Percentiles rank a stretch among this genome's conserved stretches.
Evolutionary conservation across 1,284 basidiomycete species (phyloP).

Genomic region (Athelia sp.): DNA sequence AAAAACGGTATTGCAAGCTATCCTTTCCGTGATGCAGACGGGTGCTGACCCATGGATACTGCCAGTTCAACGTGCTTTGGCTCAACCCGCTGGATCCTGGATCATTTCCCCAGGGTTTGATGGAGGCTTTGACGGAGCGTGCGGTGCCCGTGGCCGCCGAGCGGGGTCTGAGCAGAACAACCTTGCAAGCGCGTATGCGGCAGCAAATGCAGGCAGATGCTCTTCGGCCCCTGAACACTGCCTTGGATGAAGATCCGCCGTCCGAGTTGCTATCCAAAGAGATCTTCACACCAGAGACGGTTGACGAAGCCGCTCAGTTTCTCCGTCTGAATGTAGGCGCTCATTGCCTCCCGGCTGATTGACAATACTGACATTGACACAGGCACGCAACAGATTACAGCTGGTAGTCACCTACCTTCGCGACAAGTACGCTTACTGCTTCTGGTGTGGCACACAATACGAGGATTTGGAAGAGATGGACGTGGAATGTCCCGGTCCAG

Average conservation of each 20-base stretch:
- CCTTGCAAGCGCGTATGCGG: slow-evolving; percentile 48
- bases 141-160: slow-evolving; percentile 17
- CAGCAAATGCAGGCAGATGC: slow-evolving; percentile 68
- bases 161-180: slow-evolving; percentile 16
- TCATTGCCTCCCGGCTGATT: too few relatives aligned
- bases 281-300: slow-evolving; percentile 43
- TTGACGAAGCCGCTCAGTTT: slow-evolving; percentile 66
- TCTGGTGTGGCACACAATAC: slow-evolving; percentile 84
- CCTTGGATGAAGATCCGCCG: slow-evolving; percentile 20
- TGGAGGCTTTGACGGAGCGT: slow-evolving; percentile 48
- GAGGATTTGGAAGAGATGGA: slow-evolving; percentile 57
- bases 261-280: slow-evolving; percentile 23
- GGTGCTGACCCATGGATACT: slow-evolving; percentile 6
- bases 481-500: slow-evolving; percentile 65
- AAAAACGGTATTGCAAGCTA: slow-evolving; percentile 39
- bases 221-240: slow-evolving; percentile 42
- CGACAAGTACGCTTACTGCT: slow-evolving; percentile 68
- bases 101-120: slow-evolving; percentile 60
- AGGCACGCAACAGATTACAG: slow-evolving; percentile 68
- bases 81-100: slow-evolving; percentile 60
- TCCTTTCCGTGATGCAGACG: slow-evolving; percentile 2
- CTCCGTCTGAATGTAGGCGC: slow-evolving; percentile 57
- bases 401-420: slow-evolving; percentile 73
- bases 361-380: slow-evolving; percentile 10
- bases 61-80: slow-evolving; percentile 75